Conservation (phyloP, 192 early-diverging fungal genomes). For the Dissophora ornata region DNA sequence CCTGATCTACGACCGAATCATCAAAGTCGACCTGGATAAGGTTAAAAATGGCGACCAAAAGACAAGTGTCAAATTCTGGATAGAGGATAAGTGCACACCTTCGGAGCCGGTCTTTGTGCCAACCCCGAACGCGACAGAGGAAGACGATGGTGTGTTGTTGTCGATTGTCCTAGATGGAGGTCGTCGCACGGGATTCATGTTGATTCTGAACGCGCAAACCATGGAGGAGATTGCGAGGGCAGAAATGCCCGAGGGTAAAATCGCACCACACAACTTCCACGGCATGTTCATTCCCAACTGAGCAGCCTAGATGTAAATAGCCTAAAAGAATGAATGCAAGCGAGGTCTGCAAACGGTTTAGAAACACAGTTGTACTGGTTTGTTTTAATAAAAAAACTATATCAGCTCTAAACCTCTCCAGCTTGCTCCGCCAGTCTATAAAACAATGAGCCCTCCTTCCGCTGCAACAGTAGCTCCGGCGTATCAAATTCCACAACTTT, state of each 20-base stretch:
- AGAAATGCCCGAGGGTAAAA: constrained; percentile 42
- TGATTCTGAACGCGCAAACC: constrained; percentile 60
- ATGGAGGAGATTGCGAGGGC: constrained; percentile 62
- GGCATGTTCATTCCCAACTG: constrained; percentile 43
- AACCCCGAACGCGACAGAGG: constrained; percentile 52
- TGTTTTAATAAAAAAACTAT: too few relatives aligned
- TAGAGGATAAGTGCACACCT: constrained; percentile 52
- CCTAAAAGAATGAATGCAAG: too few relatives aligned
- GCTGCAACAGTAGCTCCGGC: constrained; percentile 72
- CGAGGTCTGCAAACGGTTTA: too few relatives aligned
- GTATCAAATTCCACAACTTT: constrained; percentile 84
- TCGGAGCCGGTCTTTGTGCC: constrained; percentile 70
- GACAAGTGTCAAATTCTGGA: constrained; percentile 41
- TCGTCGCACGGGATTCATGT: constrained; percentile 50
- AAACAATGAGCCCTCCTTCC: constrained; percentile 71
- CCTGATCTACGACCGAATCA: constrained; percentile 42
- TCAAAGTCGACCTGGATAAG: constrained; percentile 48
- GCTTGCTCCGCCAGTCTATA: constrained; percentile 30
- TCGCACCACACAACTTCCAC: constrained; percentile 64
- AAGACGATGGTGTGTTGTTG: constrained; percentile 70
- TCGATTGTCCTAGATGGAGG: constrained; percentile 60
- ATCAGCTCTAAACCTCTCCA: constrained; percentile 59
- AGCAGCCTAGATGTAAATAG: background rate
- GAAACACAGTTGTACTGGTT: too few relatives aligned
- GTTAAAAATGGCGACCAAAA: constrained; percentile 30